phyloP scores from a whole-genome alignment of 495 filamentous ascomycete species.

The Aspergillus campestris region DNA sequence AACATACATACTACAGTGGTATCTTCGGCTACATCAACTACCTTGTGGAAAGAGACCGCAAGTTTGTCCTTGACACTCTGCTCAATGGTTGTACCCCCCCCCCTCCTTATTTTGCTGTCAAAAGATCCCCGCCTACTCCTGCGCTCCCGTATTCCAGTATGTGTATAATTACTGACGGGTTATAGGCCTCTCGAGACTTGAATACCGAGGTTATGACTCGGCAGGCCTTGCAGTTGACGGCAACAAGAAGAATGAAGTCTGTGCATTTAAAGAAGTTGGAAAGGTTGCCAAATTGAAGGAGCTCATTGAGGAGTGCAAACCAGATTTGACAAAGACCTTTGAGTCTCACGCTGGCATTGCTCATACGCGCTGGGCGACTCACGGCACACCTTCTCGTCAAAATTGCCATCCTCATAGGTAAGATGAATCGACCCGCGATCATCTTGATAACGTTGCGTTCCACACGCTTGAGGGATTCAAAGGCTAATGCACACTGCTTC shows the following conservation, averaged over 20 bases:
- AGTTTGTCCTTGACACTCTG: constrained; percentile 87
- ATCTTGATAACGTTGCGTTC: background rate
- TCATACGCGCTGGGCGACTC: constrained; percentile 97
- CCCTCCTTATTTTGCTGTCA: background rate
- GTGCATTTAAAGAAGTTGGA: constrained; percentile 97
- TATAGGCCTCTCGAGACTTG: constrained; percentile 71
- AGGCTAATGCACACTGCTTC: constrained; percentile 6
- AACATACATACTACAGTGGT: constrained; percentile 50
- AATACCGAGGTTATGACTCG: constrained; percentile 96
- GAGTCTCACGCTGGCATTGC: constrained; percentile 97
- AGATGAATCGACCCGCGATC: constrained; percentile 9
- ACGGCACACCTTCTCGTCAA: constrained; percentile 82
- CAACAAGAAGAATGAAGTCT: constrained; percentile 96
- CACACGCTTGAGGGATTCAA: background rate
- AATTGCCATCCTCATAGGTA: constrained; percentile 99
- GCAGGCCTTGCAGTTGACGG: constrained; percentile 94
- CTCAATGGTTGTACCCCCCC: constrained; percentile 67
- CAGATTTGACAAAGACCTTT: constrained; percentile 83
- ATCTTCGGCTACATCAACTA: constrained; percentile 98
- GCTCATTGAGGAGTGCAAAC: constrained; percentile 75
- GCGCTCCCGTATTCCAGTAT: background rate
- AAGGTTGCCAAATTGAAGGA: constrained; percentile 95
- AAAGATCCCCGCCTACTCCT: background rate
- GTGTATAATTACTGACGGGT: background rate
- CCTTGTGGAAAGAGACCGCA: constrained; percentile 88